These are phyloP conservation scores for Psilocybe cyanescens DNA, from an alignment of 768 basidiomycete genomes.

Conservation along the genomic window DNA sequence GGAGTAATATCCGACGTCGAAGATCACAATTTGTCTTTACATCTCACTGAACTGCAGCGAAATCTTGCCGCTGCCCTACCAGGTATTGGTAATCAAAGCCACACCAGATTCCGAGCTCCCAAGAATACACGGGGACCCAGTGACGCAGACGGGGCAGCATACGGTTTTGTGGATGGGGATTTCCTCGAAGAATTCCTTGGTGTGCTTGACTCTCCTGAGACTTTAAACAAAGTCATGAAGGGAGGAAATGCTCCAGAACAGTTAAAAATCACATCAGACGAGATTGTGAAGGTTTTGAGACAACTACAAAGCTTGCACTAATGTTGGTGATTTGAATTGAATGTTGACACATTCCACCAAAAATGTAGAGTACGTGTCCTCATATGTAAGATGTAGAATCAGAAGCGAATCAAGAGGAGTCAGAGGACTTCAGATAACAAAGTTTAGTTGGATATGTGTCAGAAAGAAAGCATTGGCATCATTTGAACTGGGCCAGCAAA, in stretches of 20 bases:
- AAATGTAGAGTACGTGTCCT: neutral
- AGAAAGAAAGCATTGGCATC: neutral
- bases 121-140: constrained; percentile 56
- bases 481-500: neutral
- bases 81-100: constrained; percentile 59
- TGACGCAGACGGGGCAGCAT: constrained; percentile 58
- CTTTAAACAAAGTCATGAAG: constrained; percentile 54
- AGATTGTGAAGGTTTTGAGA: constrained; percentile 49
- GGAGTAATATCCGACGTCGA: constrained; percentile 69
- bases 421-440: neutral
- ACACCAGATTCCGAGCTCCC: constrained; percentile 78
- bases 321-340: constrained; percentile 13
- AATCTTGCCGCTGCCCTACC: constrained; percentile 64
- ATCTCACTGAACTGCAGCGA: constrained; percentile 73
- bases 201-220: constrained; percentile 38
- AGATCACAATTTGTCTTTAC: constrained; percentile 51
- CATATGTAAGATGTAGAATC: constrained; percentile 5
- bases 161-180: constrained; percentile 89
- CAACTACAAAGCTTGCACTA: constrained; percentile 61
- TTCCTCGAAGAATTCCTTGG: constrained; percentile 73
- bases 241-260: constrained; percentile 65
- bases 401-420: neutral
- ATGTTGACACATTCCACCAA: neutral
- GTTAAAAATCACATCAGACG: constrained; percentile 47
- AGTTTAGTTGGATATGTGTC: neutral